These are phyloP conservation scores for Ophiostoma ulmi DNA, from an alignment of 2,329 filamentous ascomycete genomes.

Conservation along the genomic window DNA sequence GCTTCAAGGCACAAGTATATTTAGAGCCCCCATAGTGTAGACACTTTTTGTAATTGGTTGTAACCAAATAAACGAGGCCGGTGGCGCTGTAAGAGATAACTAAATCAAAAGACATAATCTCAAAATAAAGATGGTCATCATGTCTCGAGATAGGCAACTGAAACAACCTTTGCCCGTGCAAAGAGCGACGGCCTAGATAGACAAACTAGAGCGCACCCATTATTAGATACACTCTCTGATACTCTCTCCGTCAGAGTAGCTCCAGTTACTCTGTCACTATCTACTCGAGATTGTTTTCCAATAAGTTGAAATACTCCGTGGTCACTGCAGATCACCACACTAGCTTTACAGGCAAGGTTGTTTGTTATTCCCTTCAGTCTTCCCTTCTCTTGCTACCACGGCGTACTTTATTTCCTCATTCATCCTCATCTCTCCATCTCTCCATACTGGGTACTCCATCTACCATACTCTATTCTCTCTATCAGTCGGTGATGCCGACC, in stretches of 20 bases:
- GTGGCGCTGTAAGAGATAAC: background rate
- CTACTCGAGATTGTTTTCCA: background rate
- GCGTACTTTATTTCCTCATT: conserved; percentile 9
- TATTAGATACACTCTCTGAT: background rate
- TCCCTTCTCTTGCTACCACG: background rate
- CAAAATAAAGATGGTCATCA: background rate
- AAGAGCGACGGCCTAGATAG: background rate
- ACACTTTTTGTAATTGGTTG: background rate
- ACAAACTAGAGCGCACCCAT: background rate
- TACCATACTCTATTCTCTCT: background rate
- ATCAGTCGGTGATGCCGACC: background rate
- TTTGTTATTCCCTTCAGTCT: background rate
- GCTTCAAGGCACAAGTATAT: too few relatives aligned
- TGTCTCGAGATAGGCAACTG: background rate
- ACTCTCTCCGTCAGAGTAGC: background rate
- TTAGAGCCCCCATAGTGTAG: background rate
- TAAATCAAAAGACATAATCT: background rate
- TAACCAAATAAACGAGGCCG: background rate
- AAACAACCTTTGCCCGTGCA: background rate
- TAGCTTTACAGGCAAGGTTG: background rate
- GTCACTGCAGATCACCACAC: conserved; percentile 1
- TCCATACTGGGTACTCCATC: background rate
- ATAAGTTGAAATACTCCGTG: background rate
- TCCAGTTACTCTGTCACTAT: too few relatives aligned
- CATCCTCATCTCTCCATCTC: background rate